phyloP scores from a whole-genome alignment of 108 stramenopile species.

The Aurantiochytrium sp. region DNA sequence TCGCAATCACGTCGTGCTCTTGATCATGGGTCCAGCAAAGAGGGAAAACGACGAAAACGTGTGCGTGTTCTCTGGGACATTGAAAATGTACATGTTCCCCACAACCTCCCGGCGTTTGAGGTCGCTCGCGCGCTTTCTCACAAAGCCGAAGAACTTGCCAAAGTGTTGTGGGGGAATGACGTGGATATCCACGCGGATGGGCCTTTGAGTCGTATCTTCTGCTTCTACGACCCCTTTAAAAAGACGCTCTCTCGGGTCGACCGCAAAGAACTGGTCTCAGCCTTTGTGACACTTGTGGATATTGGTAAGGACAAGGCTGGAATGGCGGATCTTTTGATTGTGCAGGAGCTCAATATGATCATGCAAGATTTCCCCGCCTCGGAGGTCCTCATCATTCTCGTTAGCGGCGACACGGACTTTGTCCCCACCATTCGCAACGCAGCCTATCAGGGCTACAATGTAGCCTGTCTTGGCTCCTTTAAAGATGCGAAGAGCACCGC shows the following conservation, averaged over 20 bases:
- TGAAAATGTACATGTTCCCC: background rate
- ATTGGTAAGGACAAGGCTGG: background rate
- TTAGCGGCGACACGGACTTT: background rate
- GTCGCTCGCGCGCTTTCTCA: background rate
- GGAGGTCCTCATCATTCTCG: background rate
- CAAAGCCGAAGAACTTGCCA: background rate
- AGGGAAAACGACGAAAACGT: background rate
- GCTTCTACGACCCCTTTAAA: background rate
- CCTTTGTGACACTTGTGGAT: background rate
- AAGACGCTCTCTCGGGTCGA: background rate
- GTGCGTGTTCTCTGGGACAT: conserved; percentile 7
- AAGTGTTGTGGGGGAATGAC: background rate
- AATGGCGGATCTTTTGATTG: background rate
- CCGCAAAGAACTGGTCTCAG: background rate
- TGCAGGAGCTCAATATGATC: background rate
- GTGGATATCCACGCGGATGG: background rate
- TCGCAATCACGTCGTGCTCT: too few relatives aligned
- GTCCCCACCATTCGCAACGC: background rate
- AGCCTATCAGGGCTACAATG: background rate
- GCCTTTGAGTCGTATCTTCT: background rate
- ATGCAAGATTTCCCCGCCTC: background rate
- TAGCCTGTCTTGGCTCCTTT: background rate
- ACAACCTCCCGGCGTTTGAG: background rate
- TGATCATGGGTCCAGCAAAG: background rate
- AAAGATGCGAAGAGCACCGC: background rate